A percentile compares a stretch with the other conserved stretches of the same genome.
Conservation (phyloP, 2,329 filamentous ascomycete species). For the Phoma herbarum region DNA sequence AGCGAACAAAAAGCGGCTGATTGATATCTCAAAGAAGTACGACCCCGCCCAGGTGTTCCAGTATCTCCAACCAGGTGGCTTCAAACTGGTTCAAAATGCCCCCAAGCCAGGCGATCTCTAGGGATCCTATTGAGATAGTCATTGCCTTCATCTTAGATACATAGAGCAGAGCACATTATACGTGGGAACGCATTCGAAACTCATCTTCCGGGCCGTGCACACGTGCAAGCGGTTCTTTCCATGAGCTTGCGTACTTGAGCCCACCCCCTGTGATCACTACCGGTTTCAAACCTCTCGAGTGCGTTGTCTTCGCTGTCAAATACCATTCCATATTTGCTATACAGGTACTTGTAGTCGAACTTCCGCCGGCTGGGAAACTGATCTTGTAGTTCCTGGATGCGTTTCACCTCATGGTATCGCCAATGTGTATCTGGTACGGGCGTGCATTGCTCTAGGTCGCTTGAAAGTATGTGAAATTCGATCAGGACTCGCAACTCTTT, state of each 20-base stretch:
- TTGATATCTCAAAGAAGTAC: slow-evolving; percentile 46
- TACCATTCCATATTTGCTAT: neutral
- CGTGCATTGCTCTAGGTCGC: neutral
- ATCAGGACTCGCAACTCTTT: neutral
- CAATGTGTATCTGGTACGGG: neutral
- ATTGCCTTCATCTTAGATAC: too few relatives aligned
- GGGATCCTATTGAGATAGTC: too few relatives aligned
- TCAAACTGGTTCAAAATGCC: slow-evolving; percentile 42
- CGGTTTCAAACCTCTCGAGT: neutral
- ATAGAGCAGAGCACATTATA: too few relatives aligned
- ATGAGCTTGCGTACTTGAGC: neutral
- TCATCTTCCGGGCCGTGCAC: neutral
- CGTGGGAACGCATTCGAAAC: too few relatives aligned
- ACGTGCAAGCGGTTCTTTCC: neutral
- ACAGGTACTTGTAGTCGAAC: neutral
- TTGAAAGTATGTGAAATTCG: neutral
- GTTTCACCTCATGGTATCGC: neutral
- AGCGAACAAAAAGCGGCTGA: slow-evolving; percentile 35
- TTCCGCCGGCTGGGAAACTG: neutral
- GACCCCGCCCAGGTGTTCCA: slow-evolving; percentile 54
- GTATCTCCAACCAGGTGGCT: slow-evolving; percentile 52
- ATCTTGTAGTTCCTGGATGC: neutral
- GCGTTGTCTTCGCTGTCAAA: neutral
- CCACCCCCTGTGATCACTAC: neutral
- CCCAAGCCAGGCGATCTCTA: neutral